Base-by-base conservation (phyloP, 202 grass and related monocot species). In the Bolboschoenoplectus hybrid region DNA sequence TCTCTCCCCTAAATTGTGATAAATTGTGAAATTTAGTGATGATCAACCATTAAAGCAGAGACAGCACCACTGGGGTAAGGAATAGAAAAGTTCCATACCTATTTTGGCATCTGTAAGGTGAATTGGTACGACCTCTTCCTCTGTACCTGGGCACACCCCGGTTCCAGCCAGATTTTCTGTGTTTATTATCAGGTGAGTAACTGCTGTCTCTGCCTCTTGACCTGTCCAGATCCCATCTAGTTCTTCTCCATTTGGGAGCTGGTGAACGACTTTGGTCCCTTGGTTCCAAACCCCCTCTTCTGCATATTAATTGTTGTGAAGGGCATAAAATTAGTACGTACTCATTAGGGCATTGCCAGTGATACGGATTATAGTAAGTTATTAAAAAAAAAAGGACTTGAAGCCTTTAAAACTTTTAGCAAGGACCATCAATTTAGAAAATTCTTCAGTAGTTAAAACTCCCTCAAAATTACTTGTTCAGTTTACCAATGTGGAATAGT, bases 121-220 rank as follows among this genome's bases (percentile, higher is more conserved):
- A 77, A 77, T 32, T 38, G 34, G 74, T 50, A 77, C 12, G 73
- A 47, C 74, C 32, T 77, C 76, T 80, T n/a, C 60, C 81, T 83
- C 81, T 14, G 61, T 35, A 60, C 20, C 80, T 66, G 2, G 60
- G 66, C 20, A 58, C n/a, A 63, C 62, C n/a, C 40, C 1, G 6
- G 7, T 41, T 13, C 39, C 35, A 32, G 16, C 62, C 62, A 55
- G 8, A 45, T 82, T 57, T 69, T 64, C 38, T 64, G 7, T 34
- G 74, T 77, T 11, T 77, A 56, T 39, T 56, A 11, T 17, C 32
- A 32, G 74, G 74, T 36, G 34, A 53, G 47, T 77, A 56, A 56
- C 32, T 77, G 5, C 10, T 55, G 4, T 83, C 63, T 83, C 81
- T 41, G 44, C 81, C 62, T 68, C 63, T 83, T 39, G 81, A 39